Percentiles rank a stretch among this genome's conserved stretches.
phyloP scores from a whole-genome alignment of 345 rosid genomes.

The Cardiospermum halicacabum region DNA sequence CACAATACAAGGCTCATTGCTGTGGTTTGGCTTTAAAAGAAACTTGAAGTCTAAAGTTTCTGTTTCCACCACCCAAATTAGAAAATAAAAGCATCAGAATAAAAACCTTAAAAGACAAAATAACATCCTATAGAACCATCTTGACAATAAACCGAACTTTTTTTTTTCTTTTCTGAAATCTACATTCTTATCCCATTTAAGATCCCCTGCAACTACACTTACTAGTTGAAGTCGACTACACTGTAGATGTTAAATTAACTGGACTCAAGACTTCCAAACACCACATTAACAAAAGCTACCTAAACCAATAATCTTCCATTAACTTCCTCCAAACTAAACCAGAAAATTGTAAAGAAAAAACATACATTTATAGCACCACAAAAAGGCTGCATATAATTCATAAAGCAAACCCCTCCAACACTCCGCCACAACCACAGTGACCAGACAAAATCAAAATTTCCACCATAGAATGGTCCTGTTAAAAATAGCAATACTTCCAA shows the following conservation, averaged over 20 bases:
- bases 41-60: constrained; percentile 99
- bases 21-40: constrained; percentile 81
- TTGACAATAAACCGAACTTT: background rate
- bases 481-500: too few species aligned
- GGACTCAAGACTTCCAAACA: background rate
- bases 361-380: too few species aligned
- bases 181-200: constrained; percentile 1
- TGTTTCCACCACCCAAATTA: constrained; percentile 22
- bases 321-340: constrained; percentile 8
- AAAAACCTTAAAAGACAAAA: background rate
- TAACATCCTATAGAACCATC: background rate
- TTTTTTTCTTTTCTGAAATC: too few species aligned
- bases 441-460: too few species aligned
- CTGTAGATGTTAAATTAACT: background rate
- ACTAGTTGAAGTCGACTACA: background rate
- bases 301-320: background rate
- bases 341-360: background rate
- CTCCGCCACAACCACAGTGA: too few species aligned
- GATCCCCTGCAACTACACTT: background rate
- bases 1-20: constrained; percentile 56
- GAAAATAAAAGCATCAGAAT: background rate
- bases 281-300: constrained; percentile 10
- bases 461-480: too few species aligned
- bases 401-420: too few species aligned
- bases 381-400: too few species aligned